These are phyloP conservation scores for Viola odorata DNA, from an alignment of 345 rosid genomes.

Conservation along the genomic window DNA sequence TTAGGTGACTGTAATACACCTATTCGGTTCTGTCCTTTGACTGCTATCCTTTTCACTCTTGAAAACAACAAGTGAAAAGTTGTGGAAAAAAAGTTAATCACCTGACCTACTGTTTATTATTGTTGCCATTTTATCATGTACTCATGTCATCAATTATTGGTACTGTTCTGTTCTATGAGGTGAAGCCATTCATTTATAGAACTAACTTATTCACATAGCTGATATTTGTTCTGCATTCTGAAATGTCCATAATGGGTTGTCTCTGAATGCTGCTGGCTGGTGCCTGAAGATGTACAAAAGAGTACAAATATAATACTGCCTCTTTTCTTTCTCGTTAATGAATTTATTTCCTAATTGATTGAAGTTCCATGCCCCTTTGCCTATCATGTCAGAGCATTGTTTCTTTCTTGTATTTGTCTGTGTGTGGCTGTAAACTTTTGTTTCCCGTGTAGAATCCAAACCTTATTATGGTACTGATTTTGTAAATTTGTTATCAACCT, in stretches of 20 bases:
- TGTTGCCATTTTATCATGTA: neutral
- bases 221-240: conserved; percentile 2
- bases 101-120: neutral
- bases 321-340: conserved; percentile 12
- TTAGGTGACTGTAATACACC: conserved; percentile 3
- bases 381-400: conserved; percentile 17
- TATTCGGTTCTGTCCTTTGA: conserved; percentile 8
- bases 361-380: conserved; percentile 26
- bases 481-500: too few species aligned
- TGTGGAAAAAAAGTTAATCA: neutral
- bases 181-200: neutral
- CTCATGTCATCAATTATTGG: conserved; percentile 5
- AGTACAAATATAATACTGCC: conserved; percentile 26
- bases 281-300: conserved; percentile 20
- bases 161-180: neutral
- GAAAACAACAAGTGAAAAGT: neutral
- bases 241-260: conserved; percentile 28
- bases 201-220: conserved; percentile 5
- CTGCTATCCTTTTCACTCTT: neutral
- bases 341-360: conserved; percentile 5
- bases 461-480: too few species aligned
- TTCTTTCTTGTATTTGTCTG: conserved; percentile 19
- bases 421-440: conserved; percentile 6
- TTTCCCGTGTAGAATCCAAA: neutral
- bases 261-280: conserved; percentile 12